Base-by-base conservation (phyloP, 2,329 filamentous ascomycete genomes). In the Arachnomyces sp. region DNA sequence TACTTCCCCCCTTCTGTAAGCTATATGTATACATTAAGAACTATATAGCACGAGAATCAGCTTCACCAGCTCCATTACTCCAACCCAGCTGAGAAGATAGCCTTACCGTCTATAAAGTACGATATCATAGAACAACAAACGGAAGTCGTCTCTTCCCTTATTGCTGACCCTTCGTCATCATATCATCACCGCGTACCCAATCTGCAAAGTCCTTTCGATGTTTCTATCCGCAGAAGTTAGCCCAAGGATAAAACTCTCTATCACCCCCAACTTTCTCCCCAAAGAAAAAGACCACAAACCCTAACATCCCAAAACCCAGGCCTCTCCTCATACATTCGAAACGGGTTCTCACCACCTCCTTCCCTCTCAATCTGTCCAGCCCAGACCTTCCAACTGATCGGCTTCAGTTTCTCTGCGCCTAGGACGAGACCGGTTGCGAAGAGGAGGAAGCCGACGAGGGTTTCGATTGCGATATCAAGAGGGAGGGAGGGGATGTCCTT, bases 281-380 rank as follows among this genome's bases (percentile, higher is more conserved):
- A 28, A 34, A 28, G 4, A n/a, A 29, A 25, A 44, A 15, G 36
- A 32, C 13, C 46, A 61, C 66, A 74, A 60, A 80, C 84, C 62
- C 87, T 80, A 47, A 96, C 86, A 66, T 98, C 86, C 67, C 87
- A 75, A 55, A 96, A 98, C 1, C 86, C 82, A 34, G 81, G 78
- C 50, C 92, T 72, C 44, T 85, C 82, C 65, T 96, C 90, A 44
- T 95, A 63, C 34, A 77, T 72, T 36, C 70, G 73, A 61, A 89
- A 96, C 4, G 89, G 87, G 57, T 93, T 95, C 12, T 84, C 83
- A 9, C 76, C 66, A 47, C 74, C 83, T 45, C 66, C 72, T 30
- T 81, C 78, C 59, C 77, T 81, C 55, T 86, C 80, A 28, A 83
- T 78, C 54, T 84, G 75, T 18, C 82, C 80, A 62, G 51, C 84